Base-by-base conservation (phyloP, 352 stramenopile genomes). In the Globisporangium paroecandrum region DNA sequence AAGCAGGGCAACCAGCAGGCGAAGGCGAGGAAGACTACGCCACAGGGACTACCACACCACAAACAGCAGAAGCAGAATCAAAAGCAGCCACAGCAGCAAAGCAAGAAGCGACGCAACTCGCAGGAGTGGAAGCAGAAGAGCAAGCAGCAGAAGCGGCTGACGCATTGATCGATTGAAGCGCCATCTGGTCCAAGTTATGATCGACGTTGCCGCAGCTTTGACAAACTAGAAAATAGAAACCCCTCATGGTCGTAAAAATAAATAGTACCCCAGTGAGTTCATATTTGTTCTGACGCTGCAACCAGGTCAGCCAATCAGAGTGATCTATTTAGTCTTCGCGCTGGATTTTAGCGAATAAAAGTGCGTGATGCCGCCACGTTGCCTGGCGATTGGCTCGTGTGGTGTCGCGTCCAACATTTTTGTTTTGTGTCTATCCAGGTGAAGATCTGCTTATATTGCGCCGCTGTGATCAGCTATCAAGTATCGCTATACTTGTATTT, bases 41-140 rank as follows among this genome's bases (percentile, higher is more conserved):
- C 60, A 49, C 18, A 61, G 24, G 55, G 27, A 5, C 15, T 25
- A 34, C 18, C 55, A 13, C 18, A 60, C 9, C 55, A 34, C 29
- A 61, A 61, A 24, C 55, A 43, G 27, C 55, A 60, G 8, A 32
- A 60, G 5, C 55, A 61, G 24, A 61, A 29, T 1, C 55, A 43
- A 1, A 60, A 58, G 12, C 53, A 58, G 53, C 12, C 13, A 36
- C 53, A 58, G 24, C 53, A 59, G 54, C 41, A 58, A 29, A 24
- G 25, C 25, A 47, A 46, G 25, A 25, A 43, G 65, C 29, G 47
- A 13, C 12, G 20, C 7, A 60, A 38, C 22, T 7, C 61, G 18
- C 34, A 49, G 49, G 36, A 71, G 8, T 58, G 58, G 32, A 66
- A 61, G 22, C 25, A 47, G 22, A 65, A 71, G 43, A 55, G 25